Evolutionary conservation across 352 stramenopile species (phyloP), one percentile per base, ranked within the genome.

Genomic region (Peronospora destructor): DNA sequence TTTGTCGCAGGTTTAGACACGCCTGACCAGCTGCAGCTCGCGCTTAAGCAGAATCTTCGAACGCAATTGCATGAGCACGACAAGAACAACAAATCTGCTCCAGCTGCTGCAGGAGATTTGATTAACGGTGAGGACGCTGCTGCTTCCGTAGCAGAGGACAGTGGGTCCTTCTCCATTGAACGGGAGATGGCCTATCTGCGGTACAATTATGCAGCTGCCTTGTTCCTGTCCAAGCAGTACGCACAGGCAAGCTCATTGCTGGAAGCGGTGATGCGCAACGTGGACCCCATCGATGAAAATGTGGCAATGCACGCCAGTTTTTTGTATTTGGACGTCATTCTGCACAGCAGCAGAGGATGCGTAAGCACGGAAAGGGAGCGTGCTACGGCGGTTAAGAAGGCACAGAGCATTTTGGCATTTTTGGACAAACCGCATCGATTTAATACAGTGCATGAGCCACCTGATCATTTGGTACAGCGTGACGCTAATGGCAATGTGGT

Each of bases 271-370:
- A 80, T 96, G 66, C 78, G 84, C 49, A 87, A 91, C 56, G 86
- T 96, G 43, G 88, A 95, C 38, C 80, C 85, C 17, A 78, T 96
- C 48, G 87, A 96, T 62, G 87, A 97, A 53, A 78, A 77, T 39
- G 80, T 96, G 39, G 87, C 87, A 10, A 95, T 97, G 79, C 85
- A 96, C 70, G 85, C 95, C 32, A 94, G 87, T 71, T 95, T 96
- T 57, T 60, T 97, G 51, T 92, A 95, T 50, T 60, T 97, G 26
- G 89, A 97, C 61, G 81, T 96, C 33, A 87, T 96, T 26, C 61
- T 95, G 51, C 85, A 95, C 61, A 94, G 84, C 52, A 89, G 77
- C 17, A 78, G 85, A 6, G 83, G 84, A 28, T 88, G 85, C 49
- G 84, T 94, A 11, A 78, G 66, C 39, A 85, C 85, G 0, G 85